Percentiles rank a stretch among this genome's conserved stretches.
These are phyloP conservation scores for Fraxinus pennsylvanica DNA, from an alignment of 257 asterid genomes.

Conservation along the genomic window DNA sequence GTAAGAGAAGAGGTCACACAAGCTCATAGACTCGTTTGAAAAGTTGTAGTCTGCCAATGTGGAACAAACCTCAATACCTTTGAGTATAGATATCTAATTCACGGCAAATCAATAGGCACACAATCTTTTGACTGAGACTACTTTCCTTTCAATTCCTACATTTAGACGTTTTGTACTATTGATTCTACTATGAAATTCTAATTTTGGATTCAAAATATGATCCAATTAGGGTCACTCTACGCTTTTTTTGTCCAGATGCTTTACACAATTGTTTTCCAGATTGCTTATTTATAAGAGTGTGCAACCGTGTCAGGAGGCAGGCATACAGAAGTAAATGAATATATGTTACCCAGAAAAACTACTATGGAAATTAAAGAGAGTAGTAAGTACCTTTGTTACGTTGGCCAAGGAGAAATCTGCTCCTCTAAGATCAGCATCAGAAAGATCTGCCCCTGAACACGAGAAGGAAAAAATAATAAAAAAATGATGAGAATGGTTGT, in stretches of 20 bases:
- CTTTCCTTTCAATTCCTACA: no score
- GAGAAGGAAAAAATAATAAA: neutral
- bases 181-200: neutral
- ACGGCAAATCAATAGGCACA: neutral
- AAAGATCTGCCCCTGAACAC: slow-evolving; percentile 86
- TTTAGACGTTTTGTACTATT: neutral
- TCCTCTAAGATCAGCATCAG: slow-evolving; percentile 96
- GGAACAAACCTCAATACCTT: neutral
- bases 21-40: neutral
- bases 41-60: neutral
- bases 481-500: neutral
- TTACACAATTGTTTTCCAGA: neutral
- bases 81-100: neutral
- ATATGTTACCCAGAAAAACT: neutral
- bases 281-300: neutral
- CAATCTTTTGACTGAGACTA: neutral
- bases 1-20: neutral
- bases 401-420: slow-evolving; percentile 92
- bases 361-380: neutral
- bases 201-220: neutral
- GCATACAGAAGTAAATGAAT: neutral
- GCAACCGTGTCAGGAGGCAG: neutral
- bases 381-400: slow-evolving; percentile 67
- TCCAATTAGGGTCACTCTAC: neutral
- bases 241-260: neutral